Evolutionary conservation across 2,329 filamentous ascomycete species (phyloP), one percentile per base, ranked within the genome.

Genomic region (Aspergillus carbonarius): DNA sequence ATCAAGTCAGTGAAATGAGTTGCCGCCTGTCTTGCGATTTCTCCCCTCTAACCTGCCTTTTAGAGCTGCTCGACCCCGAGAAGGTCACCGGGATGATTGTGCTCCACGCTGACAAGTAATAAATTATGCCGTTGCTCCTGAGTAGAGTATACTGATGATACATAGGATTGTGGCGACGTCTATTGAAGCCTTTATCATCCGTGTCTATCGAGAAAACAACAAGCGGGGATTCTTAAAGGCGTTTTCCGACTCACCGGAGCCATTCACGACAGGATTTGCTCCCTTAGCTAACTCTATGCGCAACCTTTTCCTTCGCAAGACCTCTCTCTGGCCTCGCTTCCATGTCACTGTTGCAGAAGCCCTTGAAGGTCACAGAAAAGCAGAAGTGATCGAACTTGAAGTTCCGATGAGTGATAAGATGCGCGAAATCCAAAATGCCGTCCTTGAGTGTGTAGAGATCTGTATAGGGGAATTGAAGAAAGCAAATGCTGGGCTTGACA

Each of bases 351-450:
- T 99, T 5, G 92, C 93, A 0, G 87, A 92, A 67, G 92, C 92
- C 2, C 81, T 99, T 2, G 95, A 99, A 74, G 93, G 93, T 9
- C 91, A 90, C 73, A 89, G 90, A 70, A 96, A 93, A 72, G 93
- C 95, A 4, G 95, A 99, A 76, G 95, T 99, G 47, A 96, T 99
- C 63, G 95, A 99, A 76, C 82, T 98, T 23, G 95, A 97, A 75
- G 90, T 99, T 5, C 89, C 91, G 27, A 98, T 99, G 93, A 96
- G 92, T 5, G 91, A 96, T 37, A 84, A 87, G 51, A 99, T 99
- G 95, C 85, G 85, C 60, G 88, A 92, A 42, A 97, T 99, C 40
- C 95, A 99, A 71, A 93, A 91, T 63, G 93, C 95, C 25, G 89
- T 98, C 60, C 85, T 99, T 76, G 93, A 98, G 72, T 99, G 95